Percentiles rank a stretch among this genome's conserved stretches.
Evolutionary conservation across 2,329 filamentous ascomycete species (phyloP).

Genomic region (Immersiporthe knoxdaviesiana): DNA sequence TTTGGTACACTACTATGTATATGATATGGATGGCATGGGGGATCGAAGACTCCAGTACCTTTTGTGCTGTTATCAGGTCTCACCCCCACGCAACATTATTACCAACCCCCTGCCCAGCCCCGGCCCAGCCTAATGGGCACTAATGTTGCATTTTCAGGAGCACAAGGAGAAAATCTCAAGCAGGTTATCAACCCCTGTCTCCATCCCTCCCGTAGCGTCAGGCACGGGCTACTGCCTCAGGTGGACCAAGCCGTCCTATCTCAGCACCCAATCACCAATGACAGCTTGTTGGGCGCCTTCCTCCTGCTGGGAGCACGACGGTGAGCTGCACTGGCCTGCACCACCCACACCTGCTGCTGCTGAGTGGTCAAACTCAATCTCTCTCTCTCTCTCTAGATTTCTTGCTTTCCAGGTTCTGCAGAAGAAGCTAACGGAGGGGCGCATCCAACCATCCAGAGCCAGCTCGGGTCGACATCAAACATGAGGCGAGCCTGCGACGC

Average conservation of each 20-base stretch:
- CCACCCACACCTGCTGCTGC: not conserved
- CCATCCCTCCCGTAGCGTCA: not conserved
- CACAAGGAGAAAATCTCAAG: not conserved
- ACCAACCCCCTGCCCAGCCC: not conserved
- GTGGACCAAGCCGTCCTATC: constrained; percentile 1
- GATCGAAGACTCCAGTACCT: too few relatives aligned
- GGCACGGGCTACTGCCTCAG: constrained; percentile 14
- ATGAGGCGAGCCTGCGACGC: constrained; percentile 4
- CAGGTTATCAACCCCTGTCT: not conserved
- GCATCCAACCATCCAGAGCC: not conserved
- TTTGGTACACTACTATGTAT: not conserved
- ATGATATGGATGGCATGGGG: too few relatives aligned
- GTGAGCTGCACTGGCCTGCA: constrained; percentile 2
- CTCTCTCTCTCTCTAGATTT: not conserved
- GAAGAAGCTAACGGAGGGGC: not conserved
- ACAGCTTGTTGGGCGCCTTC: not conserved
- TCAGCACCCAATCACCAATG: constrained; percentile 3
- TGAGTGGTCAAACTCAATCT: constrained; percentile 2
- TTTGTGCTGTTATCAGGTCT: not conserved
- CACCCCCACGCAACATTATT: not conserved
- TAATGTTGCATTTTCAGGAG: constrained; percentile 2
- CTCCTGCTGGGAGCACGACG: not conserved
- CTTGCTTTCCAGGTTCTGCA: not conserved
- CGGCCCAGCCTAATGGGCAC: not conserved
- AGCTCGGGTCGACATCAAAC: not conserved